phyloP scores from a whole-genome alignment of 768 basidiomycete species.

The Suillus variegatus region DNA sequence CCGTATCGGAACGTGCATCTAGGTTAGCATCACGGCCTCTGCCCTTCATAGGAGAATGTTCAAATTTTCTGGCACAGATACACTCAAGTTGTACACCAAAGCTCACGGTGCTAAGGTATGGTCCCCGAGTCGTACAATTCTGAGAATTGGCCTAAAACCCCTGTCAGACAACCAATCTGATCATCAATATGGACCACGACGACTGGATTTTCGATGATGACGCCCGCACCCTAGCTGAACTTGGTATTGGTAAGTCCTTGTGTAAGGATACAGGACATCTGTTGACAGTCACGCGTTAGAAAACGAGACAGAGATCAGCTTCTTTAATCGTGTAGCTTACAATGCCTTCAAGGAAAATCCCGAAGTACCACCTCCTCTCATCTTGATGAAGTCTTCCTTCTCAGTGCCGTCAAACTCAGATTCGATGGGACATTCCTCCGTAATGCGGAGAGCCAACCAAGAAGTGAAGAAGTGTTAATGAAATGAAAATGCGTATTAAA shows the following conservation, averaged over 20 bases:
- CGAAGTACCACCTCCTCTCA: slow-evolving; percentile 47
- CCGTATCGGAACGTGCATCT: slow-evolving; percentile 75
- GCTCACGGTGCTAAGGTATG: slow-evolving; percentile 93
- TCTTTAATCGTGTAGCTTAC: slow-evolving; percentile 81
- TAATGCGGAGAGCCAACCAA: slow-evolving; percentile 7
- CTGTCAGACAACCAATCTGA: slow-evolving; percentile 88
- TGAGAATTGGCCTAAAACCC: neutral
- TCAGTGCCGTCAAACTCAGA: slow-evolving; percentile 14
- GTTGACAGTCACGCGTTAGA: slow-evolving; percentile 46
- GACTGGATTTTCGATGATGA: slow-evolving; percentile 87
- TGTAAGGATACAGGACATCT: neutral
- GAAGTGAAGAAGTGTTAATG: slow-evolving; percentile 11
- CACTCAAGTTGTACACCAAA: slow-evolving; percentile 90
- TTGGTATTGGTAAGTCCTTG: slow-evolving; percentile 69
- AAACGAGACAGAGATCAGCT: slow-evolving; percentile 94
- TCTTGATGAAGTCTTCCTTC: neutral
- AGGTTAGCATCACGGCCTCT: slow-evolving; percentile 46
- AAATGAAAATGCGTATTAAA: slow-evolving; percentile 26
- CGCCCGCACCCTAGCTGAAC: slow-evolving; percentile 58
- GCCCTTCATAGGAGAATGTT: neutral
- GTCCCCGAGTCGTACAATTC: neutral
- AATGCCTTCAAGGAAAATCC: slow-evolving; percentile 83
- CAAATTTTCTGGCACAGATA: slow-evolving; percentile 54
- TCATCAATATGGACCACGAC: slow-evolving; percentile 96
- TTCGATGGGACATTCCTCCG: slow-evolving; percentile 28